Evolutionary conservation across 2,329 filamentous ascomycete genomes (phyloP), one percentile per base, ranked within the genome.

Genomic region (Coniella lustricola): DNA sequence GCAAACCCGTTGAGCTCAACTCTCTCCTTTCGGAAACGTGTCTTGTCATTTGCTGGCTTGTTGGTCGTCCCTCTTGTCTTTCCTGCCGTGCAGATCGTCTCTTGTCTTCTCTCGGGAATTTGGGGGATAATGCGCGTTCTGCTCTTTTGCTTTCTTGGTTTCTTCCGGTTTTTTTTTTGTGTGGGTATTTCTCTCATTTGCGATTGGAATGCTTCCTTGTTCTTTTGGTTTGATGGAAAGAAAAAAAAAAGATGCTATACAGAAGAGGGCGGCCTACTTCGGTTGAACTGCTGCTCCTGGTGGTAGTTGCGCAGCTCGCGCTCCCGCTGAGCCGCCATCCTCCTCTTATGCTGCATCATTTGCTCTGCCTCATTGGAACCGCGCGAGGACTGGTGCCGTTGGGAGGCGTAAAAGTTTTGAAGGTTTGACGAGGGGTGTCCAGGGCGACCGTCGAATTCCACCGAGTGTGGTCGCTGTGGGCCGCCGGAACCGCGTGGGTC

Each of bases 201-300:
- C 61, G 62, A 62, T 63, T 64, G 61, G 67, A 65, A 62, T 59
- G 54, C 68, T 70, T 70, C 35, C 39, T 36, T 32, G 5, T 29
- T 29, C 10, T 5, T 29, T 29, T 29, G 5, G 25, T 29, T 29
- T 29, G 25, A 29, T 29, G 25, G n/a, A n/a, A n/a, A n/a, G n/a
- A n/a, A n/a, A n/a, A n/a, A n/a, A n/a, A n/a, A 29, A 46, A 38
- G 73, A 66, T 75, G 79, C 79, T 83, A 85, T 81, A 79, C 77
- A 81, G 79, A 76, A 78, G 79, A 80, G 80, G 82, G 79, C 70
- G 82, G 82, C 86, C 82, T 88, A 97, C 93, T 96, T 88, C 91
- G 85, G 78, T 97, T 95, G 75, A 95, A 97, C 82, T 98, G 93
- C 81, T 98, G 93, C 81, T 98, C 93, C 74, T 96, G 94, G 75